Evolutionary conservation across 129 eudicot genomes (phyloP).

Genomic region (Flaveria sonorensis): DNA sequence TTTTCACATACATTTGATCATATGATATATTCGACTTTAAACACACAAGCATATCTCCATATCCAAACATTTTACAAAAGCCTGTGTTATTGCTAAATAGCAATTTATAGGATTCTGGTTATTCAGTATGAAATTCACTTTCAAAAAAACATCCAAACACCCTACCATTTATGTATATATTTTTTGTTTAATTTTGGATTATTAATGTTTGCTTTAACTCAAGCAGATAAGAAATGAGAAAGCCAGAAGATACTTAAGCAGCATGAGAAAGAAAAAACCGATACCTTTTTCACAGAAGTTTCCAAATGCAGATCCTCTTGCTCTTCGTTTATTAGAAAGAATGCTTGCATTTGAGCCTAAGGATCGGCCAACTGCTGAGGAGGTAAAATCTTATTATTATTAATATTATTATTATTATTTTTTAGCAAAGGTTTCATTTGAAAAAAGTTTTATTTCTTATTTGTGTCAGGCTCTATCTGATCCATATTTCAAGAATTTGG

Average conservation of each 20-base stretch:
- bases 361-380: slow-evolving; percentile 93
- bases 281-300: slow-evolving; percentile 88
- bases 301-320: slow-evolving; percentile 90
- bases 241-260: slow-evolving; percentile 90
- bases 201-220: slow-evolving; percentile 17
- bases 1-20: not conserved
- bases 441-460: not conserved
- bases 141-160: not conserved
- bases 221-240: slow-evolving; percentile 89
- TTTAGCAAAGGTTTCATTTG: not conserved
- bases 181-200: not conserved
- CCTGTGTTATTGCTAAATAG: not conserved
- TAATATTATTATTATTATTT: not conserved
- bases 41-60: not conserved
- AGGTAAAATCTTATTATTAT: slow-evolving; percentile 45
- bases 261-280: slow-evolving; percentile 92
- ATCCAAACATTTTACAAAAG: no score
- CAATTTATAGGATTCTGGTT: not conserved
- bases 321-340: slow-evolving; percentile 85
- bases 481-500: slow-evolving; percentile 90
- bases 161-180: not conserved
- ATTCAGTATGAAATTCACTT: not conserved
- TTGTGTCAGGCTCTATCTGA: slow-evolving; percentile 81
- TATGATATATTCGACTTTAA: not conserved
- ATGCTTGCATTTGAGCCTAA: slow-evolving; percentile 98